Evolutionary conservation across 352 stramenopile genomes (phyloP).

Genomic region (Globisporangium alternatum): DNA sequence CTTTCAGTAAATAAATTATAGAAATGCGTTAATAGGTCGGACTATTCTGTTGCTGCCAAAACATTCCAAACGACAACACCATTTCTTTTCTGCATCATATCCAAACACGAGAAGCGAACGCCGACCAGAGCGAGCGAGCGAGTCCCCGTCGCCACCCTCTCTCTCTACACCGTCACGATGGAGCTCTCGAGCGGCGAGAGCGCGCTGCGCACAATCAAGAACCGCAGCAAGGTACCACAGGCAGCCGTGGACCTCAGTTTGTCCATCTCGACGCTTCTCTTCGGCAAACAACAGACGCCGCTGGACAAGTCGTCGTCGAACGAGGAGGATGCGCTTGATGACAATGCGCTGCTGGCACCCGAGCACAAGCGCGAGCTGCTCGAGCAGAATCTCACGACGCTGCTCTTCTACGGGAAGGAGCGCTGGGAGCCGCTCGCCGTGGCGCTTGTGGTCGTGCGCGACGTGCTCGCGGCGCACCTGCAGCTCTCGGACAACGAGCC

Average conservation of each 20-base stretch:
- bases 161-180: conserved; percentile 27
- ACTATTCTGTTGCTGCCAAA: too few relatives aligned
- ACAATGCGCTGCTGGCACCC: conserved; percentile 3
- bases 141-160: neutral
- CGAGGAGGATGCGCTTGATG: conserved; percentile 12
- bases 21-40: neutral
- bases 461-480: conserved; percentile 40
- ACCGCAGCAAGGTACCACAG: conserved; percentile 54
- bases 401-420: conserved; percentile 52
- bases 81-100: neutral
- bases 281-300: neutral
- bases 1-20: neutral
- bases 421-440: conserved; percentile 79
- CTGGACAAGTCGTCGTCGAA: conserved; percentile 2
- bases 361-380: conserved; percentile 33
- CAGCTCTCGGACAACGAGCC: conserved; percentile 26
- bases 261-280: conserved; percentile 31
- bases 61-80: neutral
- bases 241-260: conserved; percentile 35
- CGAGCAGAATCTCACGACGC: conserved; percentile 45
- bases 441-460: conserved; percentile 50
- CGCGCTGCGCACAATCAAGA: conserved; percentile 70
- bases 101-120: neutral
- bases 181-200: conserved; percentile 66
- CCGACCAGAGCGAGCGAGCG: neutral